Conservation (phyloP, 164 flowering plant genomes). For the Magnolia officinalis region DNA sequence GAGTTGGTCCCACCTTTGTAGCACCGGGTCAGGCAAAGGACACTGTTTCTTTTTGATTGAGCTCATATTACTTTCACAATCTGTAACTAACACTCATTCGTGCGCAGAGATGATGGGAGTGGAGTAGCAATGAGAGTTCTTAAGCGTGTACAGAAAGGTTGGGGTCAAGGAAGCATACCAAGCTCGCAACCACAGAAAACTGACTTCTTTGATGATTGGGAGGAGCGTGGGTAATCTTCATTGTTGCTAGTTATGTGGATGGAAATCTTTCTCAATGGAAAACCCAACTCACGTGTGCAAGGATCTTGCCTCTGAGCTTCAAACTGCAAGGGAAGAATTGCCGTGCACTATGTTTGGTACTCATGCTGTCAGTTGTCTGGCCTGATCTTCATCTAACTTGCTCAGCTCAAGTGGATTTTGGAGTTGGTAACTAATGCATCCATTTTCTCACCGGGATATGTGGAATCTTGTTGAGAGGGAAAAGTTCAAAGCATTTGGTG, state of each 20-base stretch:
- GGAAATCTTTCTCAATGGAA: not conserved
- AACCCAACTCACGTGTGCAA: not conserved
- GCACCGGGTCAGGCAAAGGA: not conserved
- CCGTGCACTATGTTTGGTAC: not conserved
- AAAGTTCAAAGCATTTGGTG: not conserved
- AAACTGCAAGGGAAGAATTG: not conserved
- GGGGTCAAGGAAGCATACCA: conserved; percentile 74
- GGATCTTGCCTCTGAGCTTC: not conserved
- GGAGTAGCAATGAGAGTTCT: conserved; percentile 59
- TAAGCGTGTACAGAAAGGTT: conserved; percentile 69
- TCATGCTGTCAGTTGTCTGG: no score
- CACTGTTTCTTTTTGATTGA: not conserved
- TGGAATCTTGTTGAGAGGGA: not conserved
- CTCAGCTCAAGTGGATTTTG: not conserved
- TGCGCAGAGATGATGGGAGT: conserved; percentile 88
- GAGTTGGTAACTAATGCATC: not conserved
- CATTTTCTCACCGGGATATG: not conserved
- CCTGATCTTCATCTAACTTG: not conserved
- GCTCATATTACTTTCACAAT: not conserved
- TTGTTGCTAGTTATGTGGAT: no score
- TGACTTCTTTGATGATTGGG: conserved; percentile 46
- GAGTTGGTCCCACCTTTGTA: not conserved
- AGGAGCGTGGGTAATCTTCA: not conserved
- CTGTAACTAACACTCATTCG: not conserved
- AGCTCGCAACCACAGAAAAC: conserved; percentile 39